phyloP scores from a whole-genome alignment of 371 early-diverging fungal species.

The Mucor piriformis region DNA sequence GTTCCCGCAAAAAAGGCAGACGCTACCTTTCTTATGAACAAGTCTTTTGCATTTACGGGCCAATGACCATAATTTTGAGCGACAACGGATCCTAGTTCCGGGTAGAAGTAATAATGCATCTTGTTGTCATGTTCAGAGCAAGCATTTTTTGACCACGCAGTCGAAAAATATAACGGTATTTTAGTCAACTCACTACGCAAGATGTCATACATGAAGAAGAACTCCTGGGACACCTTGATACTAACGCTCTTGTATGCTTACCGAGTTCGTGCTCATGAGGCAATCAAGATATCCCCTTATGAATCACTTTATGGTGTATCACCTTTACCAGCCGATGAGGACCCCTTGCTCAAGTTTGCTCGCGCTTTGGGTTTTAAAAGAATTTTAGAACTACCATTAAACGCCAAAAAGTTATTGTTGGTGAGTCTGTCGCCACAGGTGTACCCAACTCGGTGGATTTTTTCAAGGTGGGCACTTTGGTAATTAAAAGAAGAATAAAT shows the following conservation, averaged over 20 bases:
- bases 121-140: no score
- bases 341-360: conserved; percentile 1
- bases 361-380: not conserved
- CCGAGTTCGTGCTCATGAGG: not conserved
- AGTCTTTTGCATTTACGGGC: no score
- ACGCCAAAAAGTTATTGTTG: not conserved
- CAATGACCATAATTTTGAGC: no score
- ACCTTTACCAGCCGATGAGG: not conserved
- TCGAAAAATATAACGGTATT: conserved; percentile 14
- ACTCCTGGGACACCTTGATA: not conserved
- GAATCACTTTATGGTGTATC: not conserved
- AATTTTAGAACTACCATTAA: not conserved
- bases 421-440: not conserved
- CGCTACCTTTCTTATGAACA: no score
- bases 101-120: no score
- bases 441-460: not conserved
- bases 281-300: conserved; percentile 4
- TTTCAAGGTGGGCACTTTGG: not conserved
- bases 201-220: not conserved
- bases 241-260: conserved; percentile 9
- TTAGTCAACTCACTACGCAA: conserved; percentile 13
- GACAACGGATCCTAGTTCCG: no score
- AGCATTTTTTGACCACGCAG: not conserved
- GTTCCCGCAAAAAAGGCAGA: no score
- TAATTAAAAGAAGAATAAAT: not conserved